Evolutionary conservation across 2,329 filamentous ascomycete genomes (phyloP).

Genomic region (Coccinonectria pachysandricola): DNA sequence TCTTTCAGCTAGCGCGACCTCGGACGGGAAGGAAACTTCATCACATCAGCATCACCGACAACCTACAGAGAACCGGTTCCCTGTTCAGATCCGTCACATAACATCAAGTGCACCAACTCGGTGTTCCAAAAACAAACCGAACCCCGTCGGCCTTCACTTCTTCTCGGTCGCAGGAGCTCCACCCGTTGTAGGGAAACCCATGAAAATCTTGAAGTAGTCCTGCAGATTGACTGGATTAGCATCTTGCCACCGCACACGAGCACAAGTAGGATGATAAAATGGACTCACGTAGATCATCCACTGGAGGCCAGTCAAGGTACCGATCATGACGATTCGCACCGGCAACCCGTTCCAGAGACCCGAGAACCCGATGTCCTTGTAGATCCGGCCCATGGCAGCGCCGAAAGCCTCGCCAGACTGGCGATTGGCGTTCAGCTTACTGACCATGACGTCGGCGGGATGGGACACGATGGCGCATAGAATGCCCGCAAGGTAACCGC

Average conservation of each 20-base stretch:
- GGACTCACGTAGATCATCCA: constrained; percentile 78
- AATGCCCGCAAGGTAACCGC: constrained; percentile 80
- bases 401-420: constrained; percentile 69
- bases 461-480: constrained; percentile 76
- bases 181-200: constrained; percentile 77
- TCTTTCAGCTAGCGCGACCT: no score
- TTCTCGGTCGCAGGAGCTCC: constrained; percentile 49
- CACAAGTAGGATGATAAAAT: not conserved
- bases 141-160: constrained; percentile 24
- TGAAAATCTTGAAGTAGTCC: constrained; percentile 85
- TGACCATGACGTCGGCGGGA: constrained; percentile 82
- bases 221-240: constrained; percentile 21
- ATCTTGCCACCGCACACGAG: not conserved
- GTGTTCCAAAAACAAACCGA: no score
- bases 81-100: no score
- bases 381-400: constrained; percentile 67
- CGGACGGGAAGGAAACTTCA: no score
- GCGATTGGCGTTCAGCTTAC: constrained; percentile 77
- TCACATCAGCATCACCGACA: no score
- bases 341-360: constrained; percentile 91
- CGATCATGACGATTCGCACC: constrained; percentile 82
- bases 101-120: no score
- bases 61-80: no score
- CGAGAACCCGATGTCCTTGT: constrained; percentile 73
- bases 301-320: constrained; percentile 70